These are phyloP conservation scores for Hericium erinaceus DNA, from an alignment of 768 basidiomycete genomes.

Conservation along the genomic window DNA sequence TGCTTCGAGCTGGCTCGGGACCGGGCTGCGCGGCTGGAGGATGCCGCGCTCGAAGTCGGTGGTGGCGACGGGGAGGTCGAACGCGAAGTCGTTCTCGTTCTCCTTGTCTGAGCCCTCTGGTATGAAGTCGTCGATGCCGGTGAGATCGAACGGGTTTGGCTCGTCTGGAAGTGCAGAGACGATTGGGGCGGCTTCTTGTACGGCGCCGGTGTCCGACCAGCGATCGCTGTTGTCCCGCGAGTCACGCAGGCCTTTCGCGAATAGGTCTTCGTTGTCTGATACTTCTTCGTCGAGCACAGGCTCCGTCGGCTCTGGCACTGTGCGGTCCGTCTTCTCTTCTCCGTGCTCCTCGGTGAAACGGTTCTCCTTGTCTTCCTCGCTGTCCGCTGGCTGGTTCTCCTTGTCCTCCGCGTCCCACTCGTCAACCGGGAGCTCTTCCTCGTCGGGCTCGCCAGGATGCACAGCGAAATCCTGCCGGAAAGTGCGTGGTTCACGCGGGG, in stretches of 20 bases:
- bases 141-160: background rate
- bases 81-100: constrained; percentile 2
- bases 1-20: constrained; percentile 3
- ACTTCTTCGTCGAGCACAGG: background rate
- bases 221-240: constrained; percentile 7
- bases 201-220: constrained; percentile 3
- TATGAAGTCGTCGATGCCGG: background rate
- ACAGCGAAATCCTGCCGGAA: background rate
- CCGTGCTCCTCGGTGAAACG: constrained; percentile 21
- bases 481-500: background rate
- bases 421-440: constrained; percentile 27
- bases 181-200: background rate
- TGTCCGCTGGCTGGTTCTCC: constrained; percentile 72
- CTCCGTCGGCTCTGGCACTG: constrained; percentile 2
- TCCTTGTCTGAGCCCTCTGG: constrained; percentile 12
- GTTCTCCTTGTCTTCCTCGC: constrained; percentile 73
- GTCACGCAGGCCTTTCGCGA: constrained; percentile 9
- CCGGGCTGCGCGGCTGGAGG: constrained; percentile 9
- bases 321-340: constrained; percentile 4
- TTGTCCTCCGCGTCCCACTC: constrained; percentile 72
- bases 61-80: background rate
- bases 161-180: background rate
- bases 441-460: background rate
- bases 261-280: constrained; percentile 8
- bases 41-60: constrained; percentile 9